Conservation (phyloP, 2,329 filamentous ascomycete genomes). For the Phaeosphaeria sp. region DNA sequence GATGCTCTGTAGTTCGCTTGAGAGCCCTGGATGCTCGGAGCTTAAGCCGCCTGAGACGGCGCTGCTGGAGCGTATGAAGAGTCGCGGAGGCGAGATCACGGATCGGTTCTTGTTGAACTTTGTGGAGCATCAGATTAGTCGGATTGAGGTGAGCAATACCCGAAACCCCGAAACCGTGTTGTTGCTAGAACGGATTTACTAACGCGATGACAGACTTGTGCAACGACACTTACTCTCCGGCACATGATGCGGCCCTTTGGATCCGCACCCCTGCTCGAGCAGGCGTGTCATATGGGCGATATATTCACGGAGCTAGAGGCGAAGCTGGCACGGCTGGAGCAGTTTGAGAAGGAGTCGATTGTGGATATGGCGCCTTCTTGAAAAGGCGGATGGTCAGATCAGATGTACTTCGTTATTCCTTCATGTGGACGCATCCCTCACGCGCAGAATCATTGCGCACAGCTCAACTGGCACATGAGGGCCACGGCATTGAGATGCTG, state of each 20-base stretch:
- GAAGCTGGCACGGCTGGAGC: constrained; percentile 69
- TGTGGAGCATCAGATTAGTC: constrained; percentile 91
- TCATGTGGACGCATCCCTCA: too few relatives aligned
- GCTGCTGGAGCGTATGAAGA: constrained; percentile 76
- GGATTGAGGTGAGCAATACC: constrained; percentile 79
- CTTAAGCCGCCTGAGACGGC: constrained; percentile 84
- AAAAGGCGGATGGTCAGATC: not conserved
- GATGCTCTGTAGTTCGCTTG: constrained; percentile 90
- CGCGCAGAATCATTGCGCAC: too few relatives aligned
- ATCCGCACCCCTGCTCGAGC: constrained; percentile 67
- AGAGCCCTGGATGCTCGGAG: constrained; percentile 68
- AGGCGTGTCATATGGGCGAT: constrained; percentile 78
- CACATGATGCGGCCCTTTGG: constrained; percentile 79
- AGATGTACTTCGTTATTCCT: too few relatives aligned
- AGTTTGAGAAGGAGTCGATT: constrained; percentile 39
- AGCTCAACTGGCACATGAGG: too few relatives aligned
- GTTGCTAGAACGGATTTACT: constrained; percentile 14
- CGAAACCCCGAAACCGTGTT: not conserved
- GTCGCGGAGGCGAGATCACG: constrained; percentile 81
- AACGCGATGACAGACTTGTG: constrained; percentile 69
- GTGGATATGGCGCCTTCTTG: constrained; percentile 35
- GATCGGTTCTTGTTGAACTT: constrained; percentile 89
- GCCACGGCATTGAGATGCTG: too few relatives aligned
- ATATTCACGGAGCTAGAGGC: constrained; percentile 69
- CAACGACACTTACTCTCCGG: constrained; percentile 79